phyloP scores from a whole-genome alignment of 140 eudicot genomes.

The Erigeron philadelphicus region DNA sequence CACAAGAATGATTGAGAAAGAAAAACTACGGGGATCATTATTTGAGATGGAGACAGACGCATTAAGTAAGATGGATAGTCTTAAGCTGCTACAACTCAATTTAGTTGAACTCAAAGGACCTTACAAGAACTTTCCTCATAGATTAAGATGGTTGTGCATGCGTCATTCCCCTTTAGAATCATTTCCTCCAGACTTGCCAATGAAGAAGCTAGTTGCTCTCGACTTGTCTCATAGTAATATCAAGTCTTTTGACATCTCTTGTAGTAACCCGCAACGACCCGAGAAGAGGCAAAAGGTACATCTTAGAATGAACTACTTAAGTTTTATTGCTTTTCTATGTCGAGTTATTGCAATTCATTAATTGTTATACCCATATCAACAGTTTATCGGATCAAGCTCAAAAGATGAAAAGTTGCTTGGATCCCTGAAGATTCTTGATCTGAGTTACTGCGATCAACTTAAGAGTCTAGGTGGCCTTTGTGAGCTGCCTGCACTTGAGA shows the following conservation, averaged over 20 bases:
- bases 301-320: not conserved
- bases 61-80: conserved; percentile 23
- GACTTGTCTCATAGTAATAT: conserved; percentile 34
- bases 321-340: not conserved
- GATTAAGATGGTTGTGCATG: conserved; percentile 42
- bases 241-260: conserved; percentile 2
- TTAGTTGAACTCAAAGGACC: conserved; percentile 26
- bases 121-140: conserved; percentile 12
- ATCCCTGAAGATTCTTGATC: conserved; percentile 20
- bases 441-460: conserved; percentile 15
- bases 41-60: not conserved
- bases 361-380: not conserved
- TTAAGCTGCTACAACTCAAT: conserved; percentile 35
- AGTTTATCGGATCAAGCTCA: conserved; percentile 5
- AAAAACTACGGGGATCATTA: not conserved
- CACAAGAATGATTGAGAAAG: conserved; percentile 1
- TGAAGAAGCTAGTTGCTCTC: conserved; percentile 29
- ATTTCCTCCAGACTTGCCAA: conserved; percentile 25
- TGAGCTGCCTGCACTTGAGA: conserved; percentile 13
- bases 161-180: conserved; percentile 26
- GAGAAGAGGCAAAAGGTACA: conserved; percentile 10
- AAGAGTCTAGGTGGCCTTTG: conserved; percentile 14
- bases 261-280: not conserved
- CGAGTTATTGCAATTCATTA: not conserved
- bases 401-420: conserved; percentile 9